Conservation (phyloP, 768 basidiomycete genomes). For the Phanerochaete sordida region DNA sequence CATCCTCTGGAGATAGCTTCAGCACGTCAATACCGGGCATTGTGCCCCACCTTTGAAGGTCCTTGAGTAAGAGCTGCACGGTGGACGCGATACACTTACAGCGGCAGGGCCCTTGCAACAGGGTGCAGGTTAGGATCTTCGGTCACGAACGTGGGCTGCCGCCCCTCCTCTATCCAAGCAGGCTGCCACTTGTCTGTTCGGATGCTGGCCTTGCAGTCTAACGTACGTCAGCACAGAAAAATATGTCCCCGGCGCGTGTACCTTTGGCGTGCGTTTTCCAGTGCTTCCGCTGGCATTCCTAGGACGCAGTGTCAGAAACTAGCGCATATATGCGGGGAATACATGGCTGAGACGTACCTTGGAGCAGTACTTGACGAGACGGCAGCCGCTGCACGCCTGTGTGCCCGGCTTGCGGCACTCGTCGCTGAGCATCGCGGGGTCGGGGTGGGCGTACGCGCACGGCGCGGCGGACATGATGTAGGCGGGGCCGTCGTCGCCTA, state of each 20-base stretch:
- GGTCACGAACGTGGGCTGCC: conserved; percentile 15
- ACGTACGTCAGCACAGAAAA: conserved; percentile 18
- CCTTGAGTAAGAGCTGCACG: too few relatives aligned
- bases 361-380: conserved; percentile 44
- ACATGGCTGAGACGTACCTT: conserved; percentile 30
- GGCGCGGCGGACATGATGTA: background rate
- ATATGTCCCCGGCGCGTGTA: conserved; percentile 4
- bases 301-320: background rate
- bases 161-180: background rate
- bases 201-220: conserved; percentile 16
- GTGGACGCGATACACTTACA: too few relatives aligned
- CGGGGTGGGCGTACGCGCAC: background rate
- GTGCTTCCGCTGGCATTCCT: conserved; percentile 38
- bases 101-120: background rate
- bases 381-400: conserved; percentile 24
- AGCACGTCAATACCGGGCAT: conserved; percentile 32
- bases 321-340: background rate
- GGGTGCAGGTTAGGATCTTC: background rate
- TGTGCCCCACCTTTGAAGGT: conserved; percentile 25
- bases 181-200: conserved; percentile 1
- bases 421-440: too few relatives aligned
- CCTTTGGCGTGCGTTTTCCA: conserved; percentile 39
- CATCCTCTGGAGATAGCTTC: conserved; percentile 21
- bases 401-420: conserved; percentile 25
- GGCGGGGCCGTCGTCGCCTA: background rate